Evolutionary conservation across 768 basidiomycete species (phyloP), one percentile per base, ranked within the genome.

Genomic region (Filobasidium wieringae): DNA sequence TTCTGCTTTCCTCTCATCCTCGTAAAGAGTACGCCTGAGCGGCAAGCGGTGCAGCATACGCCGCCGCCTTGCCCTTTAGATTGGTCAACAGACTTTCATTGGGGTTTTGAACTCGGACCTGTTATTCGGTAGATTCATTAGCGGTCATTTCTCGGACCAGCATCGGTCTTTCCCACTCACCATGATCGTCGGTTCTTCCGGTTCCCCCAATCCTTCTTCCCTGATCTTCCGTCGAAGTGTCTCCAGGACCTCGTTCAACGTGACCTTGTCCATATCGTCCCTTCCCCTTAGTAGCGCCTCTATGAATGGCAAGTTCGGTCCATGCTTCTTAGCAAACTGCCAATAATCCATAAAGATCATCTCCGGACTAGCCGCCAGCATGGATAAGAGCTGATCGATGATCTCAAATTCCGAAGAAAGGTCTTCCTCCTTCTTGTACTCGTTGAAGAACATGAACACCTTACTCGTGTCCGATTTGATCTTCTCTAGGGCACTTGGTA

Each of bases 311-410:
- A 95, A 79, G 65, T 92, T 91, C 26, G 93, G 90, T 4, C 95
- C 95, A 72, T 93, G 86, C 24, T 85, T 83, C 68, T 88, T 88
- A 17, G 91, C 92, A 72, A 99, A 97, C 4, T 70, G 78, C 84
- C 87, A 95, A 74, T 86, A 95, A 11, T 91, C 91, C 55, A 97
- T 76, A 78, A 93, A 93, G 2, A 85, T 84, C 74, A 96, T 81
- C 61, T 86, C 85, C 76, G 86, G 86, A 39, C 86, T 87, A 1
- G 92, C 88, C 59, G 87, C 84, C 32, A 95, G 76, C 69, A 96
- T 79, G 4, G 83, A 79, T 24, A 89, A 77, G 36, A 90, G 80
- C 78, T 84, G 78, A 71, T 96, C 89, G 55, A 96, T 73, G 33
- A 96, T 83, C 67, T 89, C 86, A 62, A 99, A 89, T 63, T 83